Evolutionary conservation across 202 grass and related monocot genomes (phyloP).

Genomic region (Carex sylvatica): DNA sequence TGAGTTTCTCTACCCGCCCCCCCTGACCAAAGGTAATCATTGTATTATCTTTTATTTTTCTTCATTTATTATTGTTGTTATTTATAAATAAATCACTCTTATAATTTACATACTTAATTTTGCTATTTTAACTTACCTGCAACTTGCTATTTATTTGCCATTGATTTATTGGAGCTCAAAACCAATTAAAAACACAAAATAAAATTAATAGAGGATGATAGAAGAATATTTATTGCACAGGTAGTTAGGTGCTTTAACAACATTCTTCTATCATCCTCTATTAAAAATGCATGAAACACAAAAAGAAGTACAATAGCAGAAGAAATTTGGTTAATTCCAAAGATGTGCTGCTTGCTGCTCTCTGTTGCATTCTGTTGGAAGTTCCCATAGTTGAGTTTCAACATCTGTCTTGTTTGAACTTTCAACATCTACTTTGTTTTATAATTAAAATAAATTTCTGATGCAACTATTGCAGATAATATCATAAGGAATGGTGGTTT

Average conservation of each 20-base stretch:
- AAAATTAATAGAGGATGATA: no score
- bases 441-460: not conserved
- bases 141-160: not conserved
- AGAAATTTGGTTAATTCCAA: not conserved
- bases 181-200: not conserved
- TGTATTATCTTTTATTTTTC: not conserved
- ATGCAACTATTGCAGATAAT: conserved; percentile 29
- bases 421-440: not conserved
- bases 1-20: conserved; percentile 31
- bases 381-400: not conserved
- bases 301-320: not conserved
- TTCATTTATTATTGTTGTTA: not conserved
- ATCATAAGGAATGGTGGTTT: conserved; percentile 69
- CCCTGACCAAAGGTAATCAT: conserved; percentile 20
- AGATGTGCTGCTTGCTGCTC: not conserved
- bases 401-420: not conserved
- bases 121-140: not conserved
- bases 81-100: not conserved
- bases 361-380: not conserved
- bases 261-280: no score
- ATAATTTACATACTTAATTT: not conserved
- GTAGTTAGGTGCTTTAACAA: no score
- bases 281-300: not conserved
- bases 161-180: not conserved
- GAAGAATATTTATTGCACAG: no score